These are phyloP conservation scores for Diaporthe australafricana DNA, from an alignment of 2,329 filamentous ascomycete genomes.

Conservation along the genomic window DNA sequence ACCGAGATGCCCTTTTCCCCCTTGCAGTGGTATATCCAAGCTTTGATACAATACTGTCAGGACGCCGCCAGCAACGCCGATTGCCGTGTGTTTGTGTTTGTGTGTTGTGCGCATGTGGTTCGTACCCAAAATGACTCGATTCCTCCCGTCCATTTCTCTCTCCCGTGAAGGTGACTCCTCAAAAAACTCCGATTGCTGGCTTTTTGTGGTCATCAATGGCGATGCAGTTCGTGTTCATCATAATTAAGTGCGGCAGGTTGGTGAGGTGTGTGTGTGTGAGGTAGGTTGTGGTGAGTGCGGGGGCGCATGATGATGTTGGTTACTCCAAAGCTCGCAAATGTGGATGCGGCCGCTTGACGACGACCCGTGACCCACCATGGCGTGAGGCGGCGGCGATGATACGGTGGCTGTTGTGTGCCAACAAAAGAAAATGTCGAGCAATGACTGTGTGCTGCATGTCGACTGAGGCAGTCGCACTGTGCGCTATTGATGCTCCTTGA, in stretches of 20 bases:
- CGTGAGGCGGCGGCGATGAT: neutral
- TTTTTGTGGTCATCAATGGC: constrained; percentile 31
- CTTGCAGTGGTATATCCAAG: constrained; percentile 34
- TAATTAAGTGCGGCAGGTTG: constrained; percentile 24
- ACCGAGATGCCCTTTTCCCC: constrained; percentile 23
- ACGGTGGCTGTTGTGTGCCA: constrained; percentile 1
- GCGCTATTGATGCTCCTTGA: constrained; percentile 23
- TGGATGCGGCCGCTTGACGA: constrained; percentile 11
- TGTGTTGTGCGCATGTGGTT: constrained; percentile 14
- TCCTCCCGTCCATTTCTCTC: constrained; percentile 22
- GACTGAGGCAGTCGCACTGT: constrained; percentile 17
- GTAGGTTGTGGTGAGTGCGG: constrained; percentile 5
- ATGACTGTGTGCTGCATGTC: constrained; percentile 13
- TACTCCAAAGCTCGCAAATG: neutral
- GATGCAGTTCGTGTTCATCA: constrained; percentile 38
- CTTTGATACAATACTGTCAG: constrained; percentile 32
- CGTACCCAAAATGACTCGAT: constrained; percentile 25
- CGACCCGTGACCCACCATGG: neutral
- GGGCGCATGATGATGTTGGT: constrained; percentile 2
- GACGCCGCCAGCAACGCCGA: constrained; percentile 38
- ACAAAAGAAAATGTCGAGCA: constrained; percentile 28
- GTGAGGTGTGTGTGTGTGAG: constrained; percentile 1
- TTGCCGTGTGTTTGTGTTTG: constrained; percentile 30
- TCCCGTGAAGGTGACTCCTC: constrained; percentile 1
- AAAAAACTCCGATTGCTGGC: constrained; percentile 33